These are phyloP conservation scores for Pterocarpus santalinus DNA, from an alignment of 306 rosid genomes.

Conservation along the genomic window DNA sequence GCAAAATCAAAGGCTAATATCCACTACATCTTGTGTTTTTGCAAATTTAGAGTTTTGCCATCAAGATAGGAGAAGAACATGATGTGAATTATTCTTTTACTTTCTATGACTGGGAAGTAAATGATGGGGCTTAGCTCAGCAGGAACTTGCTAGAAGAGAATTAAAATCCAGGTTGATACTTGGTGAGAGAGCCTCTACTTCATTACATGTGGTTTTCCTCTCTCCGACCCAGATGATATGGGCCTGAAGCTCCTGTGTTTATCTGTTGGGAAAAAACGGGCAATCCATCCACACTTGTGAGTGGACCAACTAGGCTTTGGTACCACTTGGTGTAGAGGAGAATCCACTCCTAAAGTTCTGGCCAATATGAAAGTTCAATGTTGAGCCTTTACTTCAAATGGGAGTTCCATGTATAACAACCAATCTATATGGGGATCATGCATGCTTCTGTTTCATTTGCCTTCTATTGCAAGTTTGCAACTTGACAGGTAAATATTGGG, in stretches of 20 bases:
- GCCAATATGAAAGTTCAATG: not conserved
- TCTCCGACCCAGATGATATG: slow-evolving; percentile 8
- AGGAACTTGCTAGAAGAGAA: slow-evolving; percentile 14
- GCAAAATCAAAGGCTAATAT: slow-evolving; percentile 9
- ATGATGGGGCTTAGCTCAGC: not conserved
- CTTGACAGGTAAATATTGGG: slow-evolving; percentile 32
- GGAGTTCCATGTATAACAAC: slow-evolving; percentile 2
- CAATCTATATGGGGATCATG: not conserved
- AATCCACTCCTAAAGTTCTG: slow-evolving; percentile 26
- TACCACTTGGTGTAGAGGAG: slow-evolving; percentile 21
- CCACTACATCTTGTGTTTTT: not conserved
- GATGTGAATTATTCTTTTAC: not conserved
- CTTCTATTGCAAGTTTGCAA: not conserved
- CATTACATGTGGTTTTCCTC: not conserved
- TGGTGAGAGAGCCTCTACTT: slow-evolving; percentile 3
- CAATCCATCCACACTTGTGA: not conserved
- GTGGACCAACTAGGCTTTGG: slow-evolving; percentile 27
- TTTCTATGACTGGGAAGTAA: slow-evolving; percentile 2
- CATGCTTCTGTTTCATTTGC: slow-evolving; percentile 17
- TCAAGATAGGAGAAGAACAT: not conserved
- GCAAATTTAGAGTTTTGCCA: not conserved
- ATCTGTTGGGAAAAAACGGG: slow-evolving; percentile 29
- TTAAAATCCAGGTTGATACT: slow-evolving; percentile 1
- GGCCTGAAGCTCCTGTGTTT: slow-evolving; percentile 16
- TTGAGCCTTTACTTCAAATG: slow-evolving; percentile 19